Evolutionary conservation across 2,329 filamentous ascomycete species (phyloP).

Genomic region (Tolypocladium ophioglossoides): DNA sequence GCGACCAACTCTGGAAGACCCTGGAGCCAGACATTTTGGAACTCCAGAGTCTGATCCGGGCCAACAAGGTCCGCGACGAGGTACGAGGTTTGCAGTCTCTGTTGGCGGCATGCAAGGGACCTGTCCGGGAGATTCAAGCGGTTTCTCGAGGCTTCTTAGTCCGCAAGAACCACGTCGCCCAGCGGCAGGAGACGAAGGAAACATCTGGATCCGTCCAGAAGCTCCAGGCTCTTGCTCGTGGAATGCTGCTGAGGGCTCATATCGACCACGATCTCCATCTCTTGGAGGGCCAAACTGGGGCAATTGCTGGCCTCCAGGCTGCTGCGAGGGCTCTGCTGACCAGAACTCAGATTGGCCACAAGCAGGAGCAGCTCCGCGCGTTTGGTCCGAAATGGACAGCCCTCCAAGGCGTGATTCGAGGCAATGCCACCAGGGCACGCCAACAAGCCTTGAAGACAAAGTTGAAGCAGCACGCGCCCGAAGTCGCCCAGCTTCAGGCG

Average conservation of each 20-base stretch:
- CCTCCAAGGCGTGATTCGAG: slow-evolving; percentile 31
- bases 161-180: slow-evolving; percentile 44
- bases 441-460: slow-evolving; percentile 36
- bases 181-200: slow-evolving; percentile 44
- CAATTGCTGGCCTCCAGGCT: slow-evolving; percentile 52
- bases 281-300: slow-evolving; percentile 38
- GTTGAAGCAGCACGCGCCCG: slow-evolving; percentile 30
- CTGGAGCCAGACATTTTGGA: slow-evolving; percentile 63
- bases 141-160: slow-evolving; percentile 56
- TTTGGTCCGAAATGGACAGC: slow-evolving; percentile 40
- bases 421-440: slow-evolving; percentile 34
- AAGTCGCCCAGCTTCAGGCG: slow-evolving; percentile 38
- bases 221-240: slow-evolving; percentile 59
- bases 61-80: slow-evolving; percentile 51
- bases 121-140: slow-evolving; percentile 56
- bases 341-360: slow-evolving; percentile 39
- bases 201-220: slow-evolving; percentile 40
- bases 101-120: slow-evolving; percentile 50
- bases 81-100: slow-evolving; percentile 45
- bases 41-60: slow-evolving; percentile 73
- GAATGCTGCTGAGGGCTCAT: slow-evolving; percentile 50
- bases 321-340: slow-evolving; percentile 52
- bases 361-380: slow-evolving; percentile 39
- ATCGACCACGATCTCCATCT: slow-evolving; percentile 41
- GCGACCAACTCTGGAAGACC: slow-evolving; percentile 58